These are phyloP conservation scores for Thielaviopsis ethacetica DNA, from an alignment of 2,329 filamentous ascomycete genomes.

Conservation along the genomic window DNA sequence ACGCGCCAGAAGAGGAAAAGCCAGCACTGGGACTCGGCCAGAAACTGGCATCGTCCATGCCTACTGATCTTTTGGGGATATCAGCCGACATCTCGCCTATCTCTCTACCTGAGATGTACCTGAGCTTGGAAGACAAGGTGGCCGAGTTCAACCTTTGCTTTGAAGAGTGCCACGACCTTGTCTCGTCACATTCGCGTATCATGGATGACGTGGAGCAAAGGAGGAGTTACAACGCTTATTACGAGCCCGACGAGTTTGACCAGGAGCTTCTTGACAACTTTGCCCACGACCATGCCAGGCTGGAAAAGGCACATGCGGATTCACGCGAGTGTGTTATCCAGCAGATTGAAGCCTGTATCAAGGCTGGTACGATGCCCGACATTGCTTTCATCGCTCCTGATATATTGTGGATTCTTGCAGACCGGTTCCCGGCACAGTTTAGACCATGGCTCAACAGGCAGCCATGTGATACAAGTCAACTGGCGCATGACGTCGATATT, in stretches of 20 bases:
- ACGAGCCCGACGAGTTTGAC: constrained; percentile 21
- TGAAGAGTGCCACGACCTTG: constrained; percentile 30
- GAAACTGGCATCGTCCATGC: constrained; percentile 14
- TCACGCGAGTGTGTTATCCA: constrained; percentile 16
- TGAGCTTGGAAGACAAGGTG: constrained; percentile 25
- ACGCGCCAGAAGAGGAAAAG: neutral
- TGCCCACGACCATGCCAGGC: constrained; percentile 19
- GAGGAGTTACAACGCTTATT: neutral
- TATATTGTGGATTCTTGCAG: constrained; percentile 1
- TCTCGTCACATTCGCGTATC: neutral
- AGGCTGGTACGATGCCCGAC: constrained; percentile 26
- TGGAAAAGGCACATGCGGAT: constrained; percentile 20
- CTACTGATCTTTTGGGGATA: constrained; percentile 22
- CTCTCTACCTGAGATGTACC: constrained; percentile 18
- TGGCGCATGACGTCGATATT: neutral
- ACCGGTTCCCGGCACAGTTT: neutral
- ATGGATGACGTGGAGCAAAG: neutral
- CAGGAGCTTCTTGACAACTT: constrained; percentile 29
- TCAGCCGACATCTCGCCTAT: constrained; percentile 20
- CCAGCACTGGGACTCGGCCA: neutral
- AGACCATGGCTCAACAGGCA: neutral
- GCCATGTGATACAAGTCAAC: neutral
- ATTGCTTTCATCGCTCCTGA: constrained; percentile 15
- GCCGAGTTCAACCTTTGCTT: constrained; percentile 29
- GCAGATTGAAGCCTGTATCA: constrained; percentile 25